A percentile compares a stretch with the other conserved stretches of the same genome.
Conservation (phyloP, 345 rosid species). For the Populus tremula region DNA sequence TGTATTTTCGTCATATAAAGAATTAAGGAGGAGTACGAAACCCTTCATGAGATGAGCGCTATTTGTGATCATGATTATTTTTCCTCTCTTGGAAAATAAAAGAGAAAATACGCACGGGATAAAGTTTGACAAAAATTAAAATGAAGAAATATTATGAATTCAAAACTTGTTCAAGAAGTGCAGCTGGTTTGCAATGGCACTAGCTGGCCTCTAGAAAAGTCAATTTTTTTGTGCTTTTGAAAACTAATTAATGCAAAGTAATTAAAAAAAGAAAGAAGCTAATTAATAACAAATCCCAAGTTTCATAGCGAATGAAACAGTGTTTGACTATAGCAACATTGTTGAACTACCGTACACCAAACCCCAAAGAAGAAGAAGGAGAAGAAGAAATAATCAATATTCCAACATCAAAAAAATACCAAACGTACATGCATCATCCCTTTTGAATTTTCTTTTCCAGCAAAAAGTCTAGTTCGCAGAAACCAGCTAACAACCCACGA, state of each 20-base stretch:
- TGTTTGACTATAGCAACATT: not conserved
- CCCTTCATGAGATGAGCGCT: not conserved
- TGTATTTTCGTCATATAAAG: not conserved
- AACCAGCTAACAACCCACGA: not conserved
- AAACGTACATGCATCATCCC: not conserved
- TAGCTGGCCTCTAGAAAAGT: not conserved
- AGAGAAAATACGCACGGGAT: not conserved
- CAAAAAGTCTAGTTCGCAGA: not conserved
- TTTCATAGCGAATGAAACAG: not conserved
- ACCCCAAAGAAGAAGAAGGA: no score
- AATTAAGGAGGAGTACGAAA: no score
- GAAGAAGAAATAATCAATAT: not conserved
- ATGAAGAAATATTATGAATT: not conserved
- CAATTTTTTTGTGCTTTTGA: not conserved
- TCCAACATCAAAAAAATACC: not conserved
- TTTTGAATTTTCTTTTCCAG: not conserved
- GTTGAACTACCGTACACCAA: constrained; percentile 1
- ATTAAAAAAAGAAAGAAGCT: not conserved
- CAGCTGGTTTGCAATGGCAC: not conserved
- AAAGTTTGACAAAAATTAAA: not conserved
- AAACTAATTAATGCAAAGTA: not conserved
- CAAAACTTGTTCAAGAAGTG: not conserved
- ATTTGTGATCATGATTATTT: not conserved
- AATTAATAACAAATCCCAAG: not conserved
- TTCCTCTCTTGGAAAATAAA: not conserved